Base-by-base conservation (phyloP, 306 rosid genomes). In the Malus fusca region DNA sequence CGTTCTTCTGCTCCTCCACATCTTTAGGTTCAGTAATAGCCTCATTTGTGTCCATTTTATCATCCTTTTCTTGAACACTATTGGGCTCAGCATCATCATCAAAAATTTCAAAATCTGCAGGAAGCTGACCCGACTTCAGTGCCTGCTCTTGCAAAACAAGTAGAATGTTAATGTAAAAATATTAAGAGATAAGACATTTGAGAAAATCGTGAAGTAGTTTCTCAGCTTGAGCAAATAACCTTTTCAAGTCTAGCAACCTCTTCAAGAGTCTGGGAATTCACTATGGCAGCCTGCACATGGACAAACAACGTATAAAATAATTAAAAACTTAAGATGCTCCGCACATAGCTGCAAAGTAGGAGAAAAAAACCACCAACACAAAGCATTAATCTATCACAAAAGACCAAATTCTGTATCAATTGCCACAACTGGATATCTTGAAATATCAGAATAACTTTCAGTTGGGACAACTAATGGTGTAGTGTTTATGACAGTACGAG, bases 171-270 rank as follows among this genome's bases (percentile, higher is more conserved):
- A 58, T 19, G 66, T 61, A 28, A 46, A 73, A 26, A 69, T 48
- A 80, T 9, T 31, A 68, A 70, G 69, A 22, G 18, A 65, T 4
- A 33, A 31, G 40, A 14, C 30, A 53, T 26, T 26, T 30, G 11
- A 75, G 9, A 35, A 68, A 64, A 66, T 58, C 3, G 58, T 30
- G 19, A 51, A 28, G 43, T 21, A 15, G 42, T 69, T 79, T 43
- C 77, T 58, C 23, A 21, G 37, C 26, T 33, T 66, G 72, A 69
- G 28, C 25, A 46, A 77, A 82, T 78, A 79, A 94, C 98, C 98
- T 94, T 85, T 89, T 94, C 98, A 79, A 94, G 94, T 83, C 98
- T 90, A 61, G 98, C 97, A 77, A 94, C 98, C 86, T 94, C 98
- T 86, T 94, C 98, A 75, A 94, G 96, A 66, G 98, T 94, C 84